A percentile compares a stretch with the other conserved stretches of the same genome.
phyloP scores from a whole-genome alignment of 1,139 yeast species.

The Chernovozyma aurita region DNA sequence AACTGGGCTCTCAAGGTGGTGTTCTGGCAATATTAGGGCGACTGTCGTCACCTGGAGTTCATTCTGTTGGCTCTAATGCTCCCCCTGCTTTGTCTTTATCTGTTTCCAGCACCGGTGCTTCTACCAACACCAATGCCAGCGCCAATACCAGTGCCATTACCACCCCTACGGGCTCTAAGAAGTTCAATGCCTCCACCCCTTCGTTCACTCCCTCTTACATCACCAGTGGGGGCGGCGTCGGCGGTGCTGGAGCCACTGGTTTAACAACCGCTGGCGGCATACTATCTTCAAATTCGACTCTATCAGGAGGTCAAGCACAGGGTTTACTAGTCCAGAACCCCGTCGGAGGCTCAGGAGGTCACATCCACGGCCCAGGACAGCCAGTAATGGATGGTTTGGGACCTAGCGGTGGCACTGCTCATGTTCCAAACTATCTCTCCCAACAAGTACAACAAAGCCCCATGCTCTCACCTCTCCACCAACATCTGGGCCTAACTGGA shows the following conservation, averaged over 20 bases:
- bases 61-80: too few relatives aligned
- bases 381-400: too few relatives aligned
- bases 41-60: not conserved
- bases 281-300: too few relatives aligned
- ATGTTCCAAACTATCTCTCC: not conserved
- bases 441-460: not conserved
- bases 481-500: not conserved
- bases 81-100: too few relatives aligned
- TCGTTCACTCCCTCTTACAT: slow-evolving; percentile 22
- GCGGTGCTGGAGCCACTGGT: slow-evolving; percentile 4
- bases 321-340: too few relatives aligned
- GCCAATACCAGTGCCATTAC: not conserved
- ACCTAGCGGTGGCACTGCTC: not conserved
- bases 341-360: too few relatives aligned
- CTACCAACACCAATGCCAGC: not conserved
- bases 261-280: not conserved
- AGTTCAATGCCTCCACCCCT: slow-evolving; percentile 31
- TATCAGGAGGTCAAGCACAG: too few relatives aligned
- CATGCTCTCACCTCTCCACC: slow-evolving; percentile 4
- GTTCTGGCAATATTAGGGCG: not conserved
- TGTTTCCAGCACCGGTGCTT: slow-evolving; percentile 4
- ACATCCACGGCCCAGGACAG: too few relatives aligned
- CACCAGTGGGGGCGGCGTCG: slow-evolving; percentile 5
- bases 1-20: too few relatives aligned
- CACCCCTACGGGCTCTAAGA: slow-evolving; percentile 8